Percentiles rank a stretch among this genome's conserved stretches.
phyloP scores from a whole-genome alignment of 768 basidiomycete species.

The Lentinula raphanica region DNA sequence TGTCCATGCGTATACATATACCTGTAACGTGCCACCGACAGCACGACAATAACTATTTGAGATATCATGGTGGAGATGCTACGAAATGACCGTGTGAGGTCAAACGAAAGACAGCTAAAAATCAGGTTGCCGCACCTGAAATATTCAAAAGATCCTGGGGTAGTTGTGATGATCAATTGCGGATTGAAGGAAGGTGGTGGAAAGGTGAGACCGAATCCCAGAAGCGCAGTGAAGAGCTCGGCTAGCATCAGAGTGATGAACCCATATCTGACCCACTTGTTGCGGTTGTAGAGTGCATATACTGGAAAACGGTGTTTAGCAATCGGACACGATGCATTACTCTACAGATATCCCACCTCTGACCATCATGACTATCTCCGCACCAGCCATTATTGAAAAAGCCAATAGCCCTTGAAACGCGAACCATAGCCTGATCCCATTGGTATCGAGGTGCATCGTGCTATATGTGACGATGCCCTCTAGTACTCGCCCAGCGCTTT shows the following conservation, averaged over 20 bases:
- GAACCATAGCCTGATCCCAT: conserved; percentile 9
- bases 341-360: conserved; percentile 18
- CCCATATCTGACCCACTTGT: conserved; percentile 14
- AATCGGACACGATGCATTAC: neutral
- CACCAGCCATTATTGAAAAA: conserved; percentile 15
- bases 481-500: conserved; percentile 17
- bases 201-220: conserved; percentile 8
- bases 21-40: conserved; percentile 9
- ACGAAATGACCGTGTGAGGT: neutral
- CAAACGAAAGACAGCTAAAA: neutral
- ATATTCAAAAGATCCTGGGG: conserved; percentile 12
- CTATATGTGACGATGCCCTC: conserved; percentile 8
- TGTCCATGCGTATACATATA: neutral
- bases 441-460: neutral
- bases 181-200: conserved; percentile 9
- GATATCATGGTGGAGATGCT: conserved; percentile 10
- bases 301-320: conserved; percentile 9
- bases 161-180: neutral
- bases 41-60: conserved; percentile 7
- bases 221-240: conserved; percentile 8
- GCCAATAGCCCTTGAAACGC: conserved; percentile 22
- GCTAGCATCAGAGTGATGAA: conserved; percentile 16
- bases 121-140: conserved; percentile 7
- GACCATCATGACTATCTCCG: conserved; percentile 27
- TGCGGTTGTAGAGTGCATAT: conserved; percentile 25